phyloP scores from a whole-genome alignment of 179 eudicot genomes.

The Nepenthes alata region DNA sequence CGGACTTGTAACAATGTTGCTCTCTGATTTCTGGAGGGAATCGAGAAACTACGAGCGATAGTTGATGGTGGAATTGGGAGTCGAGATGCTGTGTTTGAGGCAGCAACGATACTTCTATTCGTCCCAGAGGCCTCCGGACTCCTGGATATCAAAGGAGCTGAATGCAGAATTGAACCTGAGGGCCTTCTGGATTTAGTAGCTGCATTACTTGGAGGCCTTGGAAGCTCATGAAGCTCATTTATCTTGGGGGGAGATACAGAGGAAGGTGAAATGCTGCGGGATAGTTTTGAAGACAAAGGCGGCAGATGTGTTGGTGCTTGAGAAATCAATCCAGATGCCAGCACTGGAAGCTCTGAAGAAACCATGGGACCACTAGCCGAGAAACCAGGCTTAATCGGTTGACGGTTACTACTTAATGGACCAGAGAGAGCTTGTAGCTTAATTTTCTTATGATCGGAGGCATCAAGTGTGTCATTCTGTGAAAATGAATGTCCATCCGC shows the following conservation, averaged over 20 bases:
- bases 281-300: conserved; percentile 40
- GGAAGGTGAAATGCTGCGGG: conserved; percentile 50
- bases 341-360: conserved; percentile 34
- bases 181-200: conserved; percentile 39
- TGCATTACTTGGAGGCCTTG: conserved; percentile 67
- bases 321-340: conserved; percentile 33
- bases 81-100: conserved; percentile 45
- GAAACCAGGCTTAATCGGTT: conserved; percentile 24
- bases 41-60: conserved; percentile 73
- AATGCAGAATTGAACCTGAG: conserved; percentile 38
- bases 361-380: conserved; percentile 50
- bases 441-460: conserved; percentile 40
- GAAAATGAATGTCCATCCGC: conserved; percentile 35
- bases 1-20: conserved; percentile 27
- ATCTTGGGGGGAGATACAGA: conserved; percentile 65
- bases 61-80: conserved; percentile 71
- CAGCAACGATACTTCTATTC: conserved; percentile 24
- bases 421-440: conserved; percentile 77
- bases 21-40: conserved; percentile 69
- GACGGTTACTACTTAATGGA: conserved; percentile 59
- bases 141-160: conserved; percentile 42
- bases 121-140: conserved; percentile 44
- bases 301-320: conserved; percentile 29
- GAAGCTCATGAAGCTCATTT: conserved; percentile 97
- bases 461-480: conserved; percentile 29